Percentiles rank a stretch among this genome's conserved stretches.
Evolutionary conservation across 352 stramenopile species (phyloP).

Genomic region (Phytophthora tentaculata): DNA sequence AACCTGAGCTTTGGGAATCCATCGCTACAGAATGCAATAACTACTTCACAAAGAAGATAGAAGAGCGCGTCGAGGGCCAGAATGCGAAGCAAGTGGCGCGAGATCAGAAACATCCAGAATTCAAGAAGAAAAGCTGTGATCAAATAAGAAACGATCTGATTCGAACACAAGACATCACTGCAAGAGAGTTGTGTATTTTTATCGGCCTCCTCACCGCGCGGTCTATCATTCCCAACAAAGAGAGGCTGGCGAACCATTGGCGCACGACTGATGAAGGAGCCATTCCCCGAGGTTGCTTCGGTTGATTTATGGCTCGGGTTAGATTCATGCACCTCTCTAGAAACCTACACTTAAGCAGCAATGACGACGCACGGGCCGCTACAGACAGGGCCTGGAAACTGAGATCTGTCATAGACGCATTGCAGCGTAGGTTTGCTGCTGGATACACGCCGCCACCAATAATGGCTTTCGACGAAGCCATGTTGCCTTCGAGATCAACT

Average conservation of each 20-base stretch:
- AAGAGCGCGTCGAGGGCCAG: neutral
- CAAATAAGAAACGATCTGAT: neutral
- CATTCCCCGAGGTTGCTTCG: constrained; percentile 1
- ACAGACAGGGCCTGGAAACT: neutral
- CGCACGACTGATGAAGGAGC: neutral
- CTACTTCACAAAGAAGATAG: neutral
- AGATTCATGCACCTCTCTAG: constrained; percentile 10
- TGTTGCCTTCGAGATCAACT: neutral
- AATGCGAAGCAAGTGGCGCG: constrained; percentile 1
- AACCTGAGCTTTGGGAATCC: constrained; percentile 3
- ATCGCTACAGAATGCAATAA: neutral
- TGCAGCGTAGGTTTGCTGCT: neutral
- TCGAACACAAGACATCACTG: neutral
- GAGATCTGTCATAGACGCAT: neutral
- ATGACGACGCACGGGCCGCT: neutral
- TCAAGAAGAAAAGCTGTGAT: neutral
- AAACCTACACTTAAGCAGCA: constrained; percentile 4
- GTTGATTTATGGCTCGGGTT: neutral
- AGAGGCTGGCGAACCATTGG: constrained; percentile 6
- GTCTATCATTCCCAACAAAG: neutral
- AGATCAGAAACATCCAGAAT: neutral
- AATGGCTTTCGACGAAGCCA: neutral
- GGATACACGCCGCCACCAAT: neutral
- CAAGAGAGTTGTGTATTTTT: constrained; percentile 3
- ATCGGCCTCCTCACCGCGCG: neutral